Conservation (phyloP, 2,329 filamentous ascomycete species). For the Fusarium austroafricanum region DNA sequence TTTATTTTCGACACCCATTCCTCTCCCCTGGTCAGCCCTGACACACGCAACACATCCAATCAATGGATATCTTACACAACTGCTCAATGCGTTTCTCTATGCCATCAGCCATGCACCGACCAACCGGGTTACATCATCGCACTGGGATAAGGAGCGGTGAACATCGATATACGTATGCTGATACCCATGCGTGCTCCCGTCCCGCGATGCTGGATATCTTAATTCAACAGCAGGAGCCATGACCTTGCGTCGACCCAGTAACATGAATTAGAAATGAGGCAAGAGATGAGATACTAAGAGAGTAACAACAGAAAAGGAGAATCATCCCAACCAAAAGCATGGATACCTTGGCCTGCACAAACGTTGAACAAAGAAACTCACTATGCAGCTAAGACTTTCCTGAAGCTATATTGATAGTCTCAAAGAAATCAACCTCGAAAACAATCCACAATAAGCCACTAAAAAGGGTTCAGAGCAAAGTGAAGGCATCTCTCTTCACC, state of each 20-base stretch:
- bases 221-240: slow-evolving; percentile 31
- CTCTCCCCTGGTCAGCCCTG: slow-evolving; percentile 27
- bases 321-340: slow-evolving; percentile 1
- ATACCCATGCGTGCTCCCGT: slow-evolving; percentile 36
- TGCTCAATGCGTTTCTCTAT: slow-evolving; percentile 30
- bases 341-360: slow-evolving; percentile 19
- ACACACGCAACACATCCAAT: slow-evolving; percentile 24
- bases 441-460: slow-evolving; percentile 23
- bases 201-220: slow-evolving; percentile 28
- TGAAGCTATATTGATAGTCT: slow-evolving; percentile 14
- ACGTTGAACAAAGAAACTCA: slow-evolving; percentile 26
- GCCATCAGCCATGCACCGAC: slow-evolving; percentile 32
- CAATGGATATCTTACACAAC: slow-evolving; percentile 35
- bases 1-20: slow-evolving; percentile 28
- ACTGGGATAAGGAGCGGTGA: slow-evolving; percentile 45
- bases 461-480: slow-evolving; percentile 7
- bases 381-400: slow-evolving; percentile 20
- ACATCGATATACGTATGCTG: slow-evolving; percentile 28
- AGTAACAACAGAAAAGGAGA: slow-evolving; percentile 19
- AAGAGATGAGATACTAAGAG: slow-evolving; percentile 23
- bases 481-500: background rate
- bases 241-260: slow-evolving; percentile 44
- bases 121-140: slow-evolving; percentile 45
- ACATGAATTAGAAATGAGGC: slow-evolving; percentile 22
- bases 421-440: slow-evolving; percentile 16